phyloP scores from a whole-genome alignment of 176 grass and related monocot species.

The Cenchrus americanus region DNA sequence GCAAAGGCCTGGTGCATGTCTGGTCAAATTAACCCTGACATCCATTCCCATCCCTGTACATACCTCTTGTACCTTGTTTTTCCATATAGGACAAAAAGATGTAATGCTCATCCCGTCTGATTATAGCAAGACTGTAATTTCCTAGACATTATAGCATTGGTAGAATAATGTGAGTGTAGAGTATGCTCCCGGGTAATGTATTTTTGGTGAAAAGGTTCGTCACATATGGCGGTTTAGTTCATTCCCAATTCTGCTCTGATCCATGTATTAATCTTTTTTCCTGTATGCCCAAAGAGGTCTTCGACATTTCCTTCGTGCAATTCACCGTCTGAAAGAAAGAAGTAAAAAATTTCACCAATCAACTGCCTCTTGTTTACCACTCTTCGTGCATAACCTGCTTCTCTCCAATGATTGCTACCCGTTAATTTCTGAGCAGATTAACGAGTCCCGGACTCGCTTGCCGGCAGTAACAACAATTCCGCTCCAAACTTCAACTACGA shows the following conservation, averaged over 20 bases:
- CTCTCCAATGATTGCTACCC: background rate
- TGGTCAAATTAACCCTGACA: slow-evolving; percentile 58
- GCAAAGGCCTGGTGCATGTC: slow-evolving; percentile 67
- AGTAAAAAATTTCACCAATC: background rate
- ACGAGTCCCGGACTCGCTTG: background rate
- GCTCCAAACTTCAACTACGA: background rate
- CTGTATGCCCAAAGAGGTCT: background rate
- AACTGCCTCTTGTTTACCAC: background rate
- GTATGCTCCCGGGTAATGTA: slow-evolving; percentile 9
- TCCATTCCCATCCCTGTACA: slow-evolving; percentile 31
- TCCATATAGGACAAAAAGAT: slow-evolving; percentile 32
- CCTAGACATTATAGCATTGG: slow-evolving; percentile 22
- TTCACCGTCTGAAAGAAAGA: background rate
- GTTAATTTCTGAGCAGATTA: background rate
- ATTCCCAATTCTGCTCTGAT: background rate
- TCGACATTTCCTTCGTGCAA: background rate
- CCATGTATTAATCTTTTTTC: background rate
- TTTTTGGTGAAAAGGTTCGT: background rate
- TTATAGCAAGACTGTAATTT: slow-evolving; percentile 42
- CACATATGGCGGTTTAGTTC: background rate
- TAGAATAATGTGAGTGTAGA: slow-evolving; percentile 48
- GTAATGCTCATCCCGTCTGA: slow-evolving; percentile 13
- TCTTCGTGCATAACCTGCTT: background rate
- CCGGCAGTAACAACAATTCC: slow-evolving; percentile 2
- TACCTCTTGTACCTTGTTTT: slow-evolving; percentile 25